phyloP scores from a whole-genome alignment of 176 grass and related monocot species.

The Musa acuminata region DNA sequence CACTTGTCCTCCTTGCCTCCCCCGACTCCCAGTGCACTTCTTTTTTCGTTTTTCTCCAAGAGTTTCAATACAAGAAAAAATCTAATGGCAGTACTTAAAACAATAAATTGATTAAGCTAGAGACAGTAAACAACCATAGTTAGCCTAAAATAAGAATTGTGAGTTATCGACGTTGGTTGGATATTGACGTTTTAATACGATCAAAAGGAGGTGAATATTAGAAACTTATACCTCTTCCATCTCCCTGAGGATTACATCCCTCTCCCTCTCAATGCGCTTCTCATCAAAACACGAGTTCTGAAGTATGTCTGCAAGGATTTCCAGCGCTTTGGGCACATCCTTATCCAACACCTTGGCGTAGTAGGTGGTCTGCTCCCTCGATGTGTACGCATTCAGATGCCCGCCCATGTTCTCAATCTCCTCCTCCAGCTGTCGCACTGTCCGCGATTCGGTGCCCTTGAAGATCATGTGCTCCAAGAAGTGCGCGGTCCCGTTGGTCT shows the following conservation, averaged over 20 bases:
- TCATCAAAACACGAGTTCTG: conserved; percentile 19
- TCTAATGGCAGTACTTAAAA: too few species aligned
- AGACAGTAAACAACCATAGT: too few species aligned
- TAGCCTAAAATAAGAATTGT: too few species aligned
- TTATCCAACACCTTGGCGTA: conserved; percentile 89
- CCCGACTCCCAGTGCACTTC: too few species aligned
- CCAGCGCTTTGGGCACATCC: conserved; percentile 72
- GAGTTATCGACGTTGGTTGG: too few species aligned
- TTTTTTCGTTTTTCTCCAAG: too few species aligned
- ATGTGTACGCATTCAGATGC: conserved; percentile 92
- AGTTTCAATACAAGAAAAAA: too few species aligned
- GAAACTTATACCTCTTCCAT: conserved; percentile 11
- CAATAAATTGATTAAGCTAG: too few species aligned
- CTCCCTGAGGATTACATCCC: conserved; percentile 14
- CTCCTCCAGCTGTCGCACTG: conserved; percentile 61
- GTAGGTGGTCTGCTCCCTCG: conserved; percentile 88
- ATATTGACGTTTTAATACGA: neutral
- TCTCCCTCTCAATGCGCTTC: conserved; percentile 4
- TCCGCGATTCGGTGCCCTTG: conserved; percentile 67
- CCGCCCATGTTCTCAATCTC: conserved; percentile 98
- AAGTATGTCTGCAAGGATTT: conserved; percentile 16
- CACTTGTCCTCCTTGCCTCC: too few species aligned
- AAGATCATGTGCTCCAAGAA: conserved; percentile 99
- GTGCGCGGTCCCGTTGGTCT: conserved; percentile 67
- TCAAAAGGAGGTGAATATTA: neutral